phyloP scores from a whole-genome alignment of 306 rosid species.

The Amphicarpaea edgeworthii region DNA sequence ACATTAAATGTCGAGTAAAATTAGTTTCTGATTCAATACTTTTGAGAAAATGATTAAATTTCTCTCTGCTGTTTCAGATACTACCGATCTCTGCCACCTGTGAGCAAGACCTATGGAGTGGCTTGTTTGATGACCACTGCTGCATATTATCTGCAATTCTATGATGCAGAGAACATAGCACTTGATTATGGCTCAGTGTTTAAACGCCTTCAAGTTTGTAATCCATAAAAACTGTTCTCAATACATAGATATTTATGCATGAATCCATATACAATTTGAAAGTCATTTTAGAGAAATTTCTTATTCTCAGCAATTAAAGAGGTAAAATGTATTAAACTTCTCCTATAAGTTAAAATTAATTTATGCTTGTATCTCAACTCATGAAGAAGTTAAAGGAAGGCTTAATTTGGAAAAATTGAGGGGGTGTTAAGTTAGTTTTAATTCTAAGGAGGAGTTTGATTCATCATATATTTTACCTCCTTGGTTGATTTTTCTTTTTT shows the following conservation, averaged over 20 bases:
- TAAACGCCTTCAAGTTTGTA: conserved; percentile 65
- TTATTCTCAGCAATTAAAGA: too few relatives aligned
- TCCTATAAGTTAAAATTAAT: too few relatives aligned
- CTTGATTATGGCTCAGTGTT: conserved; percentile 56
- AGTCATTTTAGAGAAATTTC: too few relatives aligned
- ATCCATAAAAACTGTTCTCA: neutral
- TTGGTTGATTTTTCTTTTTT: neutral
- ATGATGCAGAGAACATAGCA: conserved; percentile 36
- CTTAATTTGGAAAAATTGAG: too few relatives aligned
- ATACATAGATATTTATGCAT: neutral
- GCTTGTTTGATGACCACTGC: conserved; percentile 70
- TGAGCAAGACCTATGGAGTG: conserved; percentile 76
- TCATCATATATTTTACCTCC: neutral
- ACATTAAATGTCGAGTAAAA: too few relatives aligned
- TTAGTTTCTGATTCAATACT: too few relatives aligned
- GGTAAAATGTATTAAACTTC: too few relatives aligned
- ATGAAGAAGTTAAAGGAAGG: too few relatives aligned
- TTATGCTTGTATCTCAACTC: too few relatives aligned
- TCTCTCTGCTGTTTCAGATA: conserved; percentile 54
- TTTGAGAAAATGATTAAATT: conserved; percentile 7
- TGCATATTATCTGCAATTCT: conserved; percentile 59
- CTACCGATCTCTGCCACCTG: conserved; percentile 74
- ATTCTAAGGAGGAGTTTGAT: neutral
- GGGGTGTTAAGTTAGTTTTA: neutral
- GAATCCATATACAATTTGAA: neutral